Evolutionary conservation across 805 yeast genomes (phyloP).

Genomic region (Ogataea chonburiensis): DNA sequence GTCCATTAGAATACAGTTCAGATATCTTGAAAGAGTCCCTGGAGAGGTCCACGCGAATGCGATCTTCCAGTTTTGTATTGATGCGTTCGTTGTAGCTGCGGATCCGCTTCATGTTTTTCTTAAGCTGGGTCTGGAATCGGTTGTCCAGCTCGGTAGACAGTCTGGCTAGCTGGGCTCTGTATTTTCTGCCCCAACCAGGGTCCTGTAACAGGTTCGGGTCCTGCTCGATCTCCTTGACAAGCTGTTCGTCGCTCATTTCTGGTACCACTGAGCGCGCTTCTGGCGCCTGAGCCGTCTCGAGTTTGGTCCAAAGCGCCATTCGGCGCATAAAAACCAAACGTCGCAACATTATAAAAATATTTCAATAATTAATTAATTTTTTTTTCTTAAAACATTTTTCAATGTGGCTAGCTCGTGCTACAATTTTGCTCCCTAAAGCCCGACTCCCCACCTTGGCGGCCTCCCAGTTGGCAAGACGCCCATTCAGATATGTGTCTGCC

Average conservation of each 20-base stretch:
- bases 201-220: constrained; percentile 5
- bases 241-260: constrained; percentile 7
- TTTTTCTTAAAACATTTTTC: constrained; percentile 7
- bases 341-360: constrained; percentile 4
- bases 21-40: constrained; percentile 17
- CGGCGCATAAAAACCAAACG: constrained; percentile 4
- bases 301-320: constrained; percentile 3
- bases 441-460: not conserved
- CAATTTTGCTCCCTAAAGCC: not conserved
- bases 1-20: constrained; percentile 20
- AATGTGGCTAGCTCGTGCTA: not conserved
- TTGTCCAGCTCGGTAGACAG: constrained; percentile 20
- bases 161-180: constrained; percentile 19
- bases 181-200: constrained; percentile 22
- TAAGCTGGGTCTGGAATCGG: constrained; percentile 24
- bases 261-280: not conserved
- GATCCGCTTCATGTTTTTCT: constrained; percentile 24
- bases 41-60: constrained; percentile 25
- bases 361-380: constrained; percentile 1
- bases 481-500: no score
- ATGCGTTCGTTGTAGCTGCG: constrained; percentile 26
- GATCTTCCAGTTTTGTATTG: constrained; percentile 20
- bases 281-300: not conserved
- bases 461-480: not conserved
- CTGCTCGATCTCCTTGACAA: constrained; percentile 9